Evolutionary conservation across 495 filamentous ascomycete species (phyloP), one percentile per base, ranked within the genome.

Genomic region (Amniculicola lignicola): DNA sequence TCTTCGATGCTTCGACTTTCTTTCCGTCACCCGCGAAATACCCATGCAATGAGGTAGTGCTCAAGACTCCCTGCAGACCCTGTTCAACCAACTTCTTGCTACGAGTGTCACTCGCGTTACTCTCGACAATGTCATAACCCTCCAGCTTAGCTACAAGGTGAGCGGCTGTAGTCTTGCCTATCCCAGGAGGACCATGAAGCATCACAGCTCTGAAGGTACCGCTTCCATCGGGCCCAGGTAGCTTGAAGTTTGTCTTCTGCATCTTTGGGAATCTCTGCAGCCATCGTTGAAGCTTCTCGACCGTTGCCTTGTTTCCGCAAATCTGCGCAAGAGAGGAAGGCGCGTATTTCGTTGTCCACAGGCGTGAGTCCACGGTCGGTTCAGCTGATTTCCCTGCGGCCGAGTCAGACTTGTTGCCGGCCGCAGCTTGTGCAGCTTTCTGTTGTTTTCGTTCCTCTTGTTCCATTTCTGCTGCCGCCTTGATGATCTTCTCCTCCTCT

Each of bases 271-370:
- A 99, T 57, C 82, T 83, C 27, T 79, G 80, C 18, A 99, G 78
- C 91, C 94, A 99, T 28, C 59, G 76, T 66, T 93, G 87, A 15
- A 97, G 80, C 68, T 84, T 94, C 64, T 97, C 93, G 2, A 99
- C 92, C 29, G 82, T 79, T 14, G 72, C 77, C 67, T 97, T 99
- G 71, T 99, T 99, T 53, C 93, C 93, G 67, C 92, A 97, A 44
- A 99, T 95, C 69, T 96, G 91, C 48, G 69, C 85, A 31, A 88
- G 77, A 31, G 82, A 76, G 0, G 84, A 86, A 3, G 93, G 93
- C 0, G 93, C 92, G 72, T 99, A 97, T 64, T 96, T 96, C 23
- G 85, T 86, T 5, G 94, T 97, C 93, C 93, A 97, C 4, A 99
- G 77, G 39, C 89, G 82, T 54, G 78, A 81, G 46, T 85, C 79